Base-by-base conservation (phyloP, 176 grass and related monocot species). In the Carex kokanica region DNA sequence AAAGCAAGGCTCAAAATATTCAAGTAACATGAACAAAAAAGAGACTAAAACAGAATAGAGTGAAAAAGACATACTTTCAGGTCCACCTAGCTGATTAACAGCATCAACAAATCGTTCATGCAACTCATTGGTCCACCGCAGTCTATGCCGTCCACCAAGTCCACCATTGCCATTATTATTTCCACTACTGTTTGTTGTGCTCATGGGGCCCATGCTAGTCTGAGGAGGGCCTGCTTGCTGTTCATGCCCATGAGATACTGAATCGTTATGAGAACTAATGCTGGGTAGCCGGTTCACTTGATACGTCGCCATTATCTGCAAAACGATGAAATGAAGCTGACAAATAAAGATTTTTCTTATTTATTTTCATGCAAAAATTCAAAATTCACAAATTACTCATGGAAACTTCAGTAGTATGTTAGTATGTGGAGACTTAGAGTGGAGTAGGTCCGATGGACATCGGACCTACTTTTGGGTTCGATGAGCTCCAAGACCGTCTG, bases 51-150 rank as follows among this genome's bases (percentile, higher is more conserved):
- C 40, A 53, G 31, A 17, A 32, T 56, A 54, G 52, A 10, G 21
- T 16, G 29, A 34, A 36, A 64, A 79, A 21, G 65, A 88, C 92
- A 80, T 93, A 98, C 96, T 98, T 65, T 98, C 96, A 83, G 93
- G 88, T 83, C 96, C 96, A 20, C 96, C 96, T 80, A 98, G 93
- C 61, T 95, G 93, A 74, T 93, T 87, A 81, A 98, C 93, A 72
- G 96, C 96, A 69, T 91, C 91, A 8, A 98, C 96, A 91, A 98
- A 98, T 79, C 72, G 88, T 88, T 95, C 87, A 25, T 98, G 96
- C 18, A 98, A 84, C 61, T 98, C 96, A 74, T 93, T 82, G 65
- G 96, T 98, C 96, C 96, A 98, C 61, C 96, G 93, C 79, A 98
- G 89, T 27, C 96, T 89, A 82, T 98, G 96, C 20, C 96, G 90